These are phyloP conservation scores for Dendrocalamus latiflorus DNA, from an alignment of 202 grass and related monocot genomes.

Conservation along the genomic window DNA sequence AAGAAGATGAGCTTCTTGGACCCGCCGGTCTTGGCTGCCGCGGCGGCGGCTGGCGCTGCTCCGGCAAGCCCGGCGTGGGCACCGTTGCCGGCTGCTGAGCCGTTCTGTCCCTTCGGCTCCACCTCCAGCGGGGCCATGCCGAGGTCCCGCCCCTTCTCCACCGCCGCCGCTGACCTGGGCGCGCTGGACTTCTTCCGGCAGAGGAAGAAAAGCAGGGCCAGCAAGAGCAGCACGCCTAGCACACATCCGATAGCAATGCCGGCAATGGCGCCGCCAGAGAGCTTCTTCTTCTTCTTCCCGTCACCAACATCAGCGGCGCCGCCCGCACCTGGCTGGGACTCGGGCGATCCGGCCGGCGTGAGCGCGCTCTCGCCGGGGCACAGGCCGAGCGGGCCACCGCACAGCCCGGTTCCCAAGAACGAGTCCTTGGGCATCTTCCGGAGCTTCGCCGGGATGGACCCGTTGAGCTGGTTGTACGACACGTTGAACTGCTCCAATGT, in stretches of 20 bases:
- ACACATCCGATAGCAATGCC: conserved; percentile 83
- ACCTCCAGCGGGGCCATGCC: conserved; percentile 36
- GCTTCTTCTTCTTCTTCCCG: conserved; percentile 52
- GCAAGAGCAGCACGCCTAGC: conserved; percentile 45
- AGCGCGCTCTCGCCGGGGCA: conserved; percentile 60
- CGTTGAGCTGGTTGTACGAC: conserved; percentile 77
- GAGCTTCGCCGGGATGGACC: conserved; percentile 74
- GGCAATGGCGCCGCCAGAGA: conserved; percentile 84
- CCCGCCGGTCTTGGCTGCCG: conserved; percentile 33
- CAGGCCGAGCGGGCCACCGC: conserved; percentile 56
- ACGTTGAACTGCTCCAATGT: conserved; percentile 84
- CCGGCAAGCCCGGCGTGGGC: not conserved
- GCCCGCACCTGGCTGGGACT: conserved; percentile 13
- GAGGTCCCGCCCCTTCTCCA: conserved; percentile 43
- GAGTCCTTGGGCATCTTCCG: conserved; percentile 61
- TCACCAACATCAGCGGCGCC: conserved; percentile 16
- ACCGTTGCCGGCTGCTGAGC: conserved; percentile 9
- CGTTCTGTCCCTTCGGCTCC: conserved; percentile 47
- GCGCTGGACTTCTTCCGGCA: conserved; percentile 49
- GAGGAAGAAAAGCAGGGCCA: conserved; percentile 57
- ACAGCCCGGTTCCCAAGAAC: conserved; percentile 56
- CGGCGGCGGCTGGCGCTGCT: conserved; percentile 3
- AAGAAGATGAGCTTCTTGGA: conserved; percentile 56
- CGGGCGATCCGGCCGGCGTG: conserved; percentile 45
- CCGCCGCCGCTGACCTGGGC: conserved; percentile 11